phyloP scores from a whole-genome alignment of 331 rosid species.

The Erythrophleum ivorense region DNA sequence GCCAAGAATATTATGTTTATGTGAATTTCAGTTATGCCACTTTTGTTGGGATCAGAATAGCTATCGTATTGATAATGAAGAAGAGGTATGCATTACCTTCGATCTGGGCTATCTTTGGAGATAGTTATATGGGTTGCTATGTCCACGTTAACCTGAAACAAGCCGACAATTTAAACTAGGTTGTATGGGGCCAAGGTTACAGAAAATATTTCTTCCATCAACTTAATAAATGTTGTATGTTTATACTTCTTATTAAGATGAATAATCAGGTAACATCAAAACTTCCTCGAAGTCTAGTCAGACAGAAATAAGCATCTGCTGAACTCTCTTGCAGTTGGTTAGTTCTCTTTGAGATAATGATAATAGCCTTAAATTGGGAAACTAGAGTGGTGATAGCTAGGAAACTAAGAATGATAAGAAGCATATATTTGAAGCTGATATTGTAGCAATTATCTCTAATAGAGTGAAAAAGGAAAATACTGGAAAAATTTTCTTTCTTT shows the following conservation, averaged over 20 bases:
- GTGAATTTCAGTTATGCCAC: background rate
- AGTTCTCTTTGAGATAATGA: background rate
- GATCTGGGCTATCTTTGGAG: constrained; percentile 67
- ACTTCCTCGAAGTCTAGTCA: constrained; percentile 13
- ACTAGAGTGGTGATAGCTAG: too few species aligned
- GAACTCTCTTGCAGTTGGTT: background rate
- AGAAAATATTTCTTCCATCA: background rate
- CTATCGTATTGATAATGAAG: constrained; percentile 31
- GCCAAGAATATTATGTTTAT: constrained; percentile 13
- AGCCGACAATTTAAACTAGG: background rate
- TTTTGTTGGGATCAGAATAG: constrained; percentile 10
- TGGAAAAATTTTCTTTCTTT: too few species aligned
- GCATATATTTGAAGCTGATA: too few species aligned
- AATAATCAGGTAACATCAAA: background rate
- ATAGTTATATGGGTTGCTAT: constrained; percentile 76
- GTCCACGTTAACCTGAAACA: constrained; percentile 84
- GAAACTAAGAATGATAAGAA: too few species aligned
- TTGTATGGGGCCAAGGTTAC: background rate
- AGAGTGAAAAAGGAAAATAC: too few species aligned
- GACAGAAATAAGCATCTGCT: background rate
- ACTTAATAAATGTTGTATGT: background rate
- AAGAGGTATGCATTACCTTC: constrained; percentile 62
- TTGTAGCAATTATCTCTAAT: too few species aligned
- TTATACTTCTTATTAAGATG: background rate
- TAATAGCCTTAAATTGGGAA: too few species aligned